Percentiles rank a stretch among this genome's conserved stretches.
Conservation (phyloP, 345 rosid species). For the Salix brachista region DNA sequence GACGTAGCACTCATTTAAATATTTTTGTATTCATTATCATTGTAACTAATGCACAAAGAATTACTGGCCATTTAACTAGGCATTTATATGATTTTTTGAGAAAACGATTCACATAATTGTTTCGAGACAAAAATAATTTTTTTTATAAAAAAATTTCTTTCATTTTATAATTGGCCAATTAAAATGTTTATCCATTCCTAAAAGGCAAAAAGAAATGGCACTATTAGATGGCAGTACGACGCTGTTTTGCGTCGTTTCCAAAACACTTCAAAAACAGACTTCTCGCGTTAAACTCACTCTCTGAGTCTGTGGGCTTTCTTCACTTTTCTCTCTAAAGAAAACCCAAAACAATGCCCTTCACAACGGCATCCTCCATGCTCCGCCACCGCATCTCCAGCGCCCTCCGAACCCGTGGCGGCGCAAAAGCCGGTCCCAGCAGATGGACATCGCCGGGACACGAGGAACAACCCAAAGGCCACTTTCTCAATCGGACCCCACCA, state of each 20-base stretch:
- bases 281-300: not conserved
- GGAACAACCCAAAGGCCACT: conserved; percentile 86
- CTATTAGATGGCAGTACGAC: conserved; percentile 5
- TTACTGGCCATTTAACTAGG: too few species aligned
- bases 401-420: conserved; percentile 29
- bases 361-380: conserved; percentile 46
- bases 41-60: too few species aligned
- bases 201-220: not conserved
- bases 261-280: not conserved
- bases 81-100: too few species aligned
- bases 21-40: too few species aligned
- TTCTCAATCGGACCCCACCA: conserved; percentile 69
- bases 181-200: not conserved
- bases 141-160: not conserved
- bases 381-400: conserved; percentile 64
- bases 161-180: not conserved
- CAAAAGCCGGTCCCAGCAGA: conserved; percentile 59
- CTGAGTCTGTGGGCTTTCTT: not conserved
- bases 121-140: too few species aligned
- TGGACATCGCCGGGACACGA: conserved; percentile 88
- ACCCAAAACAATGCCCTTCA: conserved; percentile 8
- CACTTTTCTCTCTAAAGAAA: not conserved
- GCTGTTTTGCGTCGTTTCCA: not conserved
- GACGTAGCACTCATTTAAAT: too few species aligned
- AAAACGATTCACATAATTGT: too few species aligned